Base-by-base conservation (phyloP, 1,284 basidiomycete species). In the Rhodotorula sp. region DNA sequence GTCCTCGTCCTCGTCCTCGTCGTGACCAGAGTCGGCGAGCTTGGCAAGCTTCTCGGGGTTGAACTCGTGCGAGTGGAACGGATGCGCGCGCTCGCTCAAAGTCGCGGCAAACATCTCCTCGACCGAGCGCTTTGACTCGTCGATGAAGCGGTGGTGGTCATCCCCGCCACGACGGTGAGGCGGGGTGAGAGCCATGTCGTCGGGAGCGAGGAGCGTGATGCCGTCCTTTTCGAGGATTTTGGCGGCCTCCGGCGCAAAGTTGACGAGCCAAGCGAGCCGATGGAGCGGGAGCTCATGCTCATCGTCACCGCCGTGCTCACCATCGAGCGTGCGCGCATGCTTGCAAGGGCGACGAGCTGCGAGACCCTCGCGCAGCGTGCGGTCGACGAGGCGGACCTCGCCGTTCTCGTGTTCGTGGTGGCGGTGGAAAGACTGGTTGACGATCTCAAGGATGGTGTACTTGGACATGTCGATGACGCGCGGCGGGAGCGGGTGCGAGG, bases 191-290 rank as follows among this genome's bases (percentile, higher is more conserved):
- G 77, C 76, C 20, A 64, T 55, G 60, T 78, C 74, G 55, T 77
- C 76, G 3, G 77, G 77, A 8, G 77, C 77, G 62, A 78, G 76
- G 15, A 78, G 70, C 1, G 77, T 77, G 53, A 74, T 70, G 16
- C 62, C 62, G 20, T 70, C 52, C n/a, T 52, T n/a, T 31, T 59
- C 52, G 31, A 74, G 64, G 24, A 52, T 51, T 26, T 65, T 44
- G 22, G 65, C 62, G 2, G 68, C 65, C 24, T 69, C 67, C 40
- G 37, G 30, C 34, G 53, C 67, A 11, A 69, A 65, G 65, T 77
- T 77, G 60, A 75, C 66, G n/a, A 76, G 68, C 69, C 72, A 74
- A 2, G 73, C 76, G 37, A 78, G 70, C 13, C 70, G 69, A 48
- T 75, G 71, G 18, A 78, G 64, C 9, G 76, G 76, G 22, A 74